These are phyloP conservation scores for Cryptosporidium ubiquitum DNA, from an alignment of 169 alveolate genomes.

Conservation along the genomic window DNA sequence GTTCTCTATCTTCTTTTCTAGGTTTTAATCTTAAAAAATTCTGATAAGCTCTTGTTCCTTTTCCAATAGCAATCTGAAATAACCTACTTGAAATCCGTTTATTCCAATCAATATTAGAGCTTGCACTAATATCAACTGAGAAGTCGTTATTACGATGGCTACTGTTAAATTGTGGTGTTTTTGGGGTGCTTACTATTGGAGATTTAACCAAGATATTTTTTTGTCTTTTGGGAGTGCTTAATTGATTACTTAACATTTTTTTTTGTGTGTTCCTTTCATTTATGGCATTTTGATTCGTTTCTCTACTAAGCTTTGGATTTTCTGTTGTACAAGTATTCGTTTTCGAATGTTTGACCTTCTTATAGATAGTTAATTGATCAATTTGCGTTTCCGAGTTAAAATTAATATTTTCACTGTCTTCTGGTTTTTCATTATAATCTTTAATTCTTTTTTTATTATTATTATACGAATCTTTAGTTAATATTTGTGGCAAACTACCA, in stretches of 20 bases:
- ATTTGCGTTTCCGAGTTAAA: not conserved
- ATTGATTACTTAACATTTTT: not conserved
- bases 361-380: not conserved
- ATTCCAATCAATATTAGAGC: conserved; percentile 49
- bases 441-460: conserved; percentile 41
- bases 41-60: conserved; percentile 73
- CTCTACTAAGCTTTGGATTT: not conserved
- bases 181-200: not conserved
- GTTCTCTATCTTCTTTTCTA: conserved; percentile 47
- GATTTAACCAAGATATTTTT: not conserved
- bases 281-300: not conserved
- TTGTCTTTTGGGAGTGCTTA: conserved; percentile 23
- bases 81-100: conserved; percentile 70
- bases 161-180: conserved; percentile 4
- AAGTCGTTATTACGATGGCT: not conserved
- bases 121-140: not conserved
- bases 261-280: not conserved
- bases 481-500: not conserved
- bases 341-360: conserved; percentile 30
- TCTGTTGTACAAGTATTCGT: conserved; percentile 5
- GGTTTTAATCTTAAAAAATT: conserved; percentile 58
- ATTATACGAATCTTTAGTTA: not conserved
- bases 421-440: conserved; percentile 3
- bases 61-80: conserved; percentile 68
- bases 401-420: conserved; percentile 1